Evolutionary conservation across 1,284 basidiomycete genomes (phyloP).

Genomic region (Lentinula novae-zelandiae): DNA sequence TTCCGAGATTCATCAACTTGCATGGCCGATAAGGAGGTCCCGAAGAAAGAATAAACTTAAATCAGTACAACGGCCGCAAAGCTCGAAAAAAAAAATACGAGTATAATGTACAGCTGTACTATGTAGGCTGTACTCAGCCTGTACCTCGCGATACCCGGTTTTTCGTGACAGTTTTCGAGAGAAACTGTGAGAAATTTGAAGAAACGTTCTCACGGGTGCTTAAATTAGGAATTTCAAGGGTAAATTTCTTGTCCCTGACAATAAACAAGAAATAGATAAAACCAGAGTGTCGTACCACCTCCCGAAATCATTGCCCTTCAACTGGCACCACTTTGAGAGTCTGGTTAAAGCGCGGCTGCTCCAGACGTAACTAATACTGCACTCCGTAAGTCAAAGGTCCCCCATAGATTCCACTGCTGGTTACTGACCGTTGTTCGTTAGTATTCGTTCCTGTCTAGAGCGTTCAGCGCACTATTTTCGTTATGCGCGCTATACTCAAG

Average conservation of each 20-base stretch:
- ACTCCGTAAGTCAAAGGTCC: neutral
- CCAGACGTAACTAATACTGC: neutral
- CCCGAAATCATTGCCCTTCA: neutral
- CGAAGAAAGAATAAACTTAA: too few species aligned
- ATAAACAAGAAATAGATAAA: neutral
- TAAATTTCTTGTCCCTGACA: neutral
- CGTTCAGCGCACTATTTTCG: neutral
- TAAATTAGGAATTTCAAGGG: neutral
- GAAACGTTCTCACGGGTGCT: neutral
- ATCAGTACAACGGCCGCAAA: neutral
- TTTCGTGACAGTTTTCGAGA: neutral
- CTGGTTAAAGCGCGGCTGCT: neutral
- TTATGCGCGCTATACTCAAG: conserved; percentile 53
- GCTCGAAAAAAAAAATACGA: neutral
- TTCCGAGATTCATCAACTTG: neutral
- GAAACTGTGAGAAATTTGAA: neutral
- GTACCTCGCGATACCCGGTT: neutral
- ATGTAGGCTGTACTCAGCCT: too few species aligned
- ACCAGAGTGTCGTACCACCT: neutral
- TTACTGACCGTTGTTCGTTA: neutral
- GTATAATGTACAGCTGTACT: too few species aligned
- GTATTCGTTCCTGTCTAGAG: neutral
- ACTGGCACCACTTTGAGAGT: neutral
- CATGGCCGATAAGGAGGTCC: neutral
- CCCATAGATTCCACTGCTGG: neutral